Evolutionary conservation across 192 early-diverging fungal genomes (phyloP).

Genomic region (Coemansia sp.): DNA sequence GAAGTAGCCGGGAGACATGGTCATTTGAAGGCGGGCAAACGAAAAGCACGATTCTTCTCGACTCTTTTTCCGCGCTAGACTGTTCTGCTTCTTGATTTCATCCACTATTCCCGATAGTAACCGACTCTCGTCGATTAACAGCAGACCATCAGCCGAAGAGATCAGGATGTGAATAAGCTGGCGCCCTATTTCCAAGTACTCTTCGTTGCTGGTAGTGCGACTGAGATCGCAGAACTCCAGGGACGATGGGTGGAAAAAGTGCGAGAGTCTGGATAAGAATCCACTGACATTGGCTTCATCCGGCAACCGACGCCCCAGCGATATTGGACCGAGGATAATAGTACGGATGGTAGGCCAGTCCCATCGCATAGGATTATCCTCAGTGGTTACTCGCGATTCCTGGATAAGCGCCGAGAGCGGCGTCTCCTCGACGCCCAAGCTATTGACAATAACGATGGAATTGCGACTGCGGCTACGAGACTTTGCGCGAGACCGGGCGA

Average conservation of each 20-base stretch:
- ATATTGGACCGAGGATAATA: conserved; percentile 37
- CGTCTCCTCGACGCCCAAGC: conserved; percentile 21
- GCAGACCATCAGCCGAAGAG: conserved; percentile 49
- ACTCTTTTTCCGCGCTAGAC: conserved; percentile 27
- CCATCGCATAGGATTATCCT: conserved; percentile 57
- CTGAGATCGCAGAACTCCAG: conserved; percentile 55
- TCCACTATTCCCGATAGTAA: conserved; percentile 49
- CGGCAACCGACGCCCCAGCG: conserved; percentile 25
- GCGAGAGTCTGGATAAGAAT: conserved; percentile 41
- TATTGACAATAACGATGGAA: conserved; percentile 28
- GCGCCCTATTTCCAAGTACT: conserved; percentile 55
- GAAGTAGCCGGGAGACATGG: conserved; percentile 57
- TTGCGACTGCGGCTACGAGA: conserved; percentile 53
- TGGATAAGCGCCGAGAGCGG: conserved; percentile 33
- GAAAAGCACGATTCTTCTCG: conserved; percentile 57
- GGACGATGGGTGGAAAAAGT: conserved; percentile 50
- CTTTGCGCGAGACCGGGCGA: conserved; percentile 48
- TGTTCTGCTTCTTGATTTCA: conserved; percentile 48
- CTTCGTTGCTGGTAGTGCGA: conserved; percentile 47
- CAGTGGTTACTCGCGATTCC: conserved; percentile 42
- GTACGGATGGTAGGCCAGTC: conserved; percentile 45
- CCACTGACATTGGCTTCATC: conserved; percentile 31
- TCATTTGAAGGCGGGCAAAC: conserved; percentile 54
- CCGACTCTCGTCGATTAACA: conserved; percentile 53
- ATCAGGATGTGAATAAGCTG: conserved; percentile 53